Base-by-base conservation (phyloP, 352 stramenopile genomes). In the Phytophthora colocasiae region DNA sequence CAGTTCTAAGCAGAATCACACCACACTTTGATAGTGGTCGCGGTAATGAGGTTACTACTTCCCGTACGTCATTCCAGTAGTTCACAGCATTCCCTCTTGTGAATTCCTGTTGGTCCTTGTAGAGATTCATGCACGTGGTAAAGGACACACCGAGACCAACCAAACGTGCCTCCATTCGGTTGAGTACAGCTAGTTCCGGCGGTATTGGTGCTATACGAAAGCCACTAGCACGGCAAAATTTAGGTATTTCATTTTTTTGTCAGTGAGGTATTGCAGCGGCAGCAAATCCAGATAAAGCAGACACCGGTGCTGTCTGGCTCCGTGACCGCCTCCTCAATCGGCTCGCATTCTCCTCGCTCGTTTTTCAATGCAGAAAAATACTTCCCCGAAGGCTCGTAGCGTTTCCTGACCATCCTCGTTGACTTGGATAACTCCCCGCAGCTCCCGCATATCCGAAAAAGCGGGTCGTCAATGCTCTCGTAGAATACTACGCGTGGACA, bases 61-160 rank as follows among this genome's bases (percentile, higher is more conserved):
- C 27, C 9, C 6, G 6, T 7, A n/a, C 15, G 4, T 32, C 6
- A 14, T 60, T 60, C 52, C 52, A 43, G 14, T 60, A 52, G 12
- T 51, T 60, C 11, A 60, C 10, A 3, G 53, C 11, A 15, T 60
- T 60, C 14, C 53, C 40, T 14, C 53, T 3, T 6, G 53, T 60
- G 11, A 51, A 52, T 12, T 60, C 39, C 10, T 60, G 53, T 3
- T 19, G 15, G 8, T 51, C 41, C 2, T 17, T 4, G 12, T 44
- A 32, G 7, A 60, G 8, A 24, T 44, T 49, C 17, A 52, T 22
- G 15, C 53, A 60, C 3, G 53, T 44, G 15, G 53, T 60, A 45
- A 60, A 60, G 0, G 40, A 60, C 0, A 51, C 2, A 8, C 53
- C 29, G 3, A 52, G 11, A 1, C 40, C 53, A 6, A 60, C 41